A percentile compares a stretch with the other conserved stretches of the same genome.
Conservation (phyloP, 192 early-diverging fungal genomes). For the Oehlia diaphana region DNA sequence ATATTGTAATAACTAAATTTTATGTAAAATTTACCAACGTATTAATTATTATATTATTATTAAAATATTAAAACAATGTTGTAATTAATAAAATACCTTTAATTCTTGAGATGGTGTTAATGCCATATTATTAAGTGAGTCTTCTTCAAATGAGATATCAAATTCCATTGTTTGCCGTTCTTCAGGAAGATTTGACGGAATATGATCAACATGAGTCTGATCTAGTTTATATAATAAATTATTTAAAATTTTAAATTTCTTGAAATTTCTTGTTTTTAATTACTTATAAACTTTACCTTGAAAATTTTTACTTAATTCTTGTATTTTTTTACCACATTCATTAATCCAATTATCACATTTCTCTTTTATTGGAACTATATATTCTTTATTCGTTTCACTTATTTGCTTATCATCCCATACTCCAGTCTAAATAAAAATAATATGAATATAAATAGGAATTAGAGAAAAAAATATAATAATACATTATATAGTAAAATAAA, state of each 20-base stretch:
- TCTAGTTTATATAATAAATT: neutral
- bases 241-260: neutral
- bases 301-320: neutral
- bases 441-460: neutral
- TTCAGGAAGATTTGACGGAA: neutral
- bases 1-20: neutral
- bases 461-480: neutral
- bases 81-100: neutral
- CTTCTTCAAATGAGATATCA: neutral
- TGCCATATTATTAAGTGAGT: neutral
- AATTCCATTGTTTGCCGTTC: neutral
- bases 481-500: neutral
- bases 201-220: neutral
- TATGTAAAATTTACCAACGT: neutral
- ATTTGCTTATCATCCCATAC: conserved; percentile 35
- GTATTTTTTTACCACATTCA: neutral
- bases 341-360: neutral
- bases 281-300: neutral
- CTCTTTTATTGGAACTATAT: conserved; percentile 34
- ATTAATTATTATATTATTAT: no score
- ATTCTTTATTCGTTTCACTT: conserved; percentile 31
- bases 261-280: neutral
- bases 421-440: conserved; percentile 34
- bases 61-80: neutral
- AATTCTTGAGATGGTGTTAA: neutral